phyloP scores from a whole-genome alignment of 495 filamentous ascomycete species.

The Extremus antarcticus region DNA sequence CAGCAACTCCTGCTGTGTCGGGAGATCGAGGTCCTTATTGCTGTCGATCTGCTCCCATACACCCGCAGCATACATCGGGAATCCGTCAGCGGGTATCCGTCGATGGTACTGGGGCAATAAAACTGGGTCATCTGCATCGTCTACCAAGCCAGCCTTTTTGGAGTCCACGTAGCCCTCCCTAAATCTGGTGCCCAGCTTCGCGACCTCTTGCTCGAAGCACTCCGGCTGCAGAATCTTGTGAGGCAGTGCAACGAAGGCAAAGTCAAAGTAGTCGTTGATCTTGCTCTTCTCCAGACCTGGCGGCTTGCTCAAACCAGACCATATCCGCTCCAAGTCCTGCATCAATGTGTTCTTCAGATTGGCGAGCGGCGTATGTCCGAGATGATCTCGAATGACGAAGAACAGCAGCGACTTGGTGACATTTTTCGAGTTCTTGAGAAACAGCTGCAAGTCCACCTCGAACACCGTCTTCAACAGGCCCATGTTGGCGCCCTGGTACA shows the following conservation, averaged over 20 bases:
- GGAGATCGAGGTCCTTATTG: slow-evolving; percentile 95
- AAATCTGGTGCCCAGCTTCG: slow-evolving; percentile 71
- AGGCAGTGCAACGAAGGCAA: slow-evolving; percentile 87
- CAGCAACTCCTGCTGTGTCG: slow-evolving; percentile 91
- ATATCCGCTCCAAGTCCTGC: slow-evolving; percentile 81
- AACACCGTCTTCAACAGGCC: slow-evolving; percentile 95
- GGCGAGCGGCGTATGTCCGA: slow-evolving; percentile 77
- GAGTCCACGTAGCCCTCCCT: slow-evolving; percentile 61
- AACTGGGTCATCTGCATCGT: slow-evolving; percentile 63
- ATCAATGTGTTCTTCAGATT: slow-evolving; percentile 83
- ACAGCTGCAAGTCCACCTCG: slow-evolving; percentile 93
- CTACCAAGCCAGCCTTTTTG: slow-evolving; percentile 38
- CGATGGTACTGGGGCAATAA: slow-evolving; percentile 93
- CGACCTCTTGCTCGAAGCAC: slow-evolving; percentile 72
- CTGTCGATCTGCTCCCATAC: slow-evolving; percentile 98
- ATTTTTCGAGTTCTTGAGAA: slow-evolving; percentile 86
- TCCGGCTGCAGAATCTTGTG: slow-evolving; percentile 95
- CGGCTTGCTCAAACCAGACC: slow-evolving; percentile 85
- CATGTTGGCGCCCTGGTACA: slow-evolving; percentile 99
- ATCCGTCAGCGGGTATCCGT: slow-evolving; percentile 89
- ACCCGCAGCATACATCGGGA: slow-evolving; percentile 81
- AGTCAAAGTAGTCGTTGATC: slow-evolving; percentile 96
- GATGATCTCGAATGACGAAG: slow-evolving; percentile 95
- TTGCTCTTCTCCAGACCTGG: slow-evolving; percentile 73
- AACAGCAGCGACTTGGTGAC: slow-evolving; percentile 88